Base-by-base conservation (phyloP, 2,329 filamentous ascomycete genomes). In the Ceratocystis alfenasii region DNA sequence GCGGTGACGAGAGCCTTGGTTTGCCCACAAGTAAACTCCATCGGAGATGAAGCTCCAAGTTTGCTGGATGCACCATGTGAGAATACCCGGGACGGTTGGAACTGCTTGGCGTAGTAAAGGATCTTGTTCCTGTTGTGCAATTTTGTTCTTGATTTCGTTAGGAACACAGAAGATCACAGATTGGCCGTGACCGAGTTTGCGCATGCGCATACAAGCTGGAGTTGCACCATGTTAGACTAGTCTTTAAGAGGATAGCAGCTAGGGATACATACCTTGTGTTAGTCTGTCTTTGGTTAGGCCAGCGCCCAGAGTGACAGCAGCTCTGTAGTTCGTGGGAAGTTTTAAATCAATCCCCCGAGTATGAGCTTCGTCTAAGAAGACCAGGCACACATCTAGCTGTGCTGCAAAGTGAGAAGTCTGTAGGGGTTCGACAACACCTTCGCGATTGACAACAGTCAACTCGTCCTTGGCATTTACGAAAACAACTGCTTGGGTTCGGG, bases 351-450 rank as follows among this genome's bases (percentile, higher is more conserved):
- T 89, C 0, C 88, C 87, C 68, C 87, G 74, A 0, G 87, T 89
- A 68, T 91, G 87, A 0, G 81, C 80, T 66, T 91, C 83, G 62
- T 91, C 87, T 0, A 92, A 76, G 65, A 85, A 91, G 0, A 90
- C 77, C 0, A 89, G 72, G 65, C 87, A 91, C 0, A 69, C 69
- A 4, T 83, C 81, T 0, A 87, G 73, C 5, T 84, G 79, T 0
- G 78, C 75, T 0, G 75, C 73, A 69, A 82, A 89, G 0, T 85
- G 79, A 0, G 88, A 90, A 0, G 76, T 78, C 2, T 80, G 78
- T 0, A 91, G 75, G 0, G 74, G 70, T 46, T 85, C 80, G 0
- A 78, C 69, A 0, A 72, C 71, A 0, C 78, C 80, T 2, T 74
- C 72, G 0, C 78, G 76, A 67, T 84, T 79, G 0, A 86, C 48